Evolutionary conservation across 345 rosid genomes (phyloP), one percentile per base, ranked within the genome.

Genomic region (Hypericum androsaemum): DNA sequence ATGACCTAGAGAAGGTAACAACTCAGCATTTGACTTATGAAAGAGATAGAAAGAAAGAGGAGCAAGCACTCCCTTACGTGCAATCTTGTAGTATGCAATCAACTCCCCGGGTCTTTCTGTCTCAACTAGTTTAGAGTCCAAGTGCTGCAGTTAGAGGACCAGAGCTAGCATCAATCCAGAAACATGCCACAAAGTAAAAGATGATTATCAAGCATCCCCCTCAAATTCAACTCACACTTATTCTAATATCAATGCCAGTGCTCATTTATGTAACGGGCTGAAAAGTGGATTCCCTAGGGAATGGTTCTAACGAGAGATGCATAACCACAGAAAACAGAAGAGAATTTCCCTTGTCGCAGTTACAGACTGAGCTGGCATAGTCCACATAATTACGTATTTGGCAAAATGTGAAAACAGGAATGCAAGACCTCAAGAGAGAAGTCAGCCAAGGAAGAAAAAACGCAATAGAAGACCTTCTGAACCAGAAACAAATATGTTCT

Each of bases 61-160:
- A 49, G 69, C 65, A 65, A 61, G 59, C 28, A 5, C 60, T 57
- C 50, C 47, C 81, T 76, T 79, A 92, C 97, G 68, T 54, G 86
- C 92, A 65, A 92, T 92, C 69, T 83, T 85, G 75, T 85, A 88
- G 88, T 85, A 92, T 5, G 97, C 99, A 55, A 77, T 81, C 63
- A 85, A 55, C 57, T 92, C 99, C 50, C 99, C 84, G 49, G 95
- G 97, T 67, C 95, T 85, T 64, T 86, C 94, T 70, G 90, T 66
- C 35, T 69, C 66, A 56, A 92, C 87, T 50, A 78, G 83, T 68
- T 76, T 76, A 60, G 64, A 77, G 75, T 86, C 94, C 74, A 79
- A 75, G 69, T 86, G 99, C 92, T 92, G 77, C 70, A 61, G 63
- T 47, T 41, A 66, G 12, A 59, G 32, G 1, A 22, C 32, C 4